These are phyloP conservation scores for Acorus gramineus DNA, from an alignment of 106 monocot species.

Conservation along the genomic window DNA sequence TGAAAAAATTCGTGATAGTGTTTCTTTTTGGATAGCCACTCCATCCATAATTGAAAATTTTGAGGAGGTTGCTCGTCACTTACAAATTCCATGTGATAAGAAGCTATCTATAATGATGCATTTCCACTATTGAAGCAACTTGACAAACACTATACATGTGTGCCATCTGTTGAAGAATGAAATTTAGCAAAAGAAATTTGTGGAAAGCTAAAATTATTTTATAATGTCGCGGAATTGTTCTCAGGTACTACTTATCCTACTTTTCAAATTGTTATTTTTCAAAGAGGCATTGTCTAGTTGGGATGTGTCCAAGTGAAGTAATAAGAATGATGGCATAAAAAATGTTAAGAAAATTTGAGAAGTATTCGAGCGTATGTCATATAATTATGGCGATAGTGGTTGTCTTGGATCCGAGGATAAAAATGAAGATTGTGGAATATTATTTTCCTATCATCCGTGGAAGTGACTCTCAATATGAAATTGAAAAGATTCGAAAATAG, in stretches of 20 bases:
- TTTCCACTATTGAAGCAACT: background rate
- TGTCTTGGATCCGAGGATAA: conserved; percentile 24
- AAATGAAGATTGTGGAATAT: conserved; percentile 4
- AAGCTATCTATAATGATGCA: conserved; percentile 6
- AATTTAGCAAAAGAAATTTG: conserved; percentile 4
- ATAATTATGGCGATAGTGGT: conserved; percentile 6
- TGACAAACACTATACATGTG: background rate
- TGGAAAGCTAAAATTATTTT: conserved; percentile 4
- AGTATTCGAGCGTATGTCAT: conserved; percentile 18
- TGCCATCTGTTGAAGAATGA: conserved; percentile 10
- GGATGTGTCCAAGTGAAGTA: background rate
- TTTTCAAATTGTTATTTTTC: conserved; percentile 6
- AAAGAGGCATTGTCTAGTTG: background rate
- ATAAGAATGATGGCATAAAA: conserved; percentile 10
- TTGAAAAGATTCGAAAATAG: conserved; percentile 4
- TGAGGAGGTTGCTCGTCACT: background rate
- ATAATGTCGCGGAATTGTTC: background rate
- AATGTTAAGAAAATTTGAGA: conserved; percentile 20
- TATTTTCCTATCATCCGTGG: conserved; percentile 6
- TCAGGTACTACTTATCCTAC: conserved; percentile 10
- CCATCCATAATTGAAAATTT: conserved; percentile 8
- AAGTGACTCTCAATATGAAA: background rate
- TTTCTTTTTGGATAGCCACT: conserved; percentile 7
- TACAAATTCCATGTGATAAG: background rate
- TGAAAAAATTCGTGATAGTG: conserved; percentile 10